Base-by-base conservation (phyloP, 805 yeast genomes). In the Cyberlindnera veronae region DNA sequence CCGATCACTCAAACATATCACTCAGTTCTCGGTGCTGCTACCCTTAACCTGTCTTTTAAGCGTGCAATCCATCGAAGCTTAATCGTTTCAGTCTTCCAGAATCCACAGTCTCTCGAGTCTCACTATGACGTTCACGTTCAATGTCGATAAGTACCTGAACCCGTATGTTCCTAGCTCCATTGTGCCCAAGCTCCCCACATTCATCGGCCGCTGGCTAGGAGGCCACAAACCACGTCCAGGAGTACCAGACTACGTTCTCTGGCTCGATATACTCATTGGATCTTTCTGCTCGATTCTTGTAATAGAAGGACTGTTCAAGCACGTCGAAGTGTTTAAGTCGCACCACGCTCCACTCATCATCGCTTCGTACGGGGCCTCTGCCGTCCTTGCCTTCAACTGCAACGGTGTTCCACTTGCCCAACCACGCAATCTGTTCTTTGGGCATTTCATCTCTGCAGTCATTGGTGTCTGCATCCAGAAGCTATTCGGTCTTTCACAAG, bases 361-460 rank as follows among this genome's bases (percentile, higher is more conserved):
- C 29, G 81, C 80, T 3, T 63, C 72, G 46, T 76, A 76, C 48
- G 87, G 81, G 0, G 88, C 88, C 0, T 64, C 80, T 2, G 82
- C 84, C 1, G 72, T 81, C 26, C 61, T 81, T 11, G 61, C 76
- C 30, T 81, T 73, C 58, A 80, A 79, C 52, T 72, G 76, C 2
- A 60, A 64, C n/a, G 68, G 57, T 16, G 72, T 74, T 0, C 86
- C 87, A 2, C 59, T 81, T 33, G 76, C 84, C 1, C 87, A 81
- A 60, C 87, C 88, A 0, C 58, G 86, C 34, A 77, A 74, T 53
- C 61, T 79, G 2, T 35, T 80, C 11, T 29, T 74, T 31, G 86
- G 86, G 5, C 81, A 79, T 36, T 68, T 80, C 41, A 13, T 76
- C 7, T 58, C 79, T 10, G 62, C 81, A 0, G 33, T 80, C 12